These are phyloP conservation scores for Heterobasidion parviporum DNA, from an alignment of 1,284 basidiomycete genomes.

Conservation along the genomic window DNA sequence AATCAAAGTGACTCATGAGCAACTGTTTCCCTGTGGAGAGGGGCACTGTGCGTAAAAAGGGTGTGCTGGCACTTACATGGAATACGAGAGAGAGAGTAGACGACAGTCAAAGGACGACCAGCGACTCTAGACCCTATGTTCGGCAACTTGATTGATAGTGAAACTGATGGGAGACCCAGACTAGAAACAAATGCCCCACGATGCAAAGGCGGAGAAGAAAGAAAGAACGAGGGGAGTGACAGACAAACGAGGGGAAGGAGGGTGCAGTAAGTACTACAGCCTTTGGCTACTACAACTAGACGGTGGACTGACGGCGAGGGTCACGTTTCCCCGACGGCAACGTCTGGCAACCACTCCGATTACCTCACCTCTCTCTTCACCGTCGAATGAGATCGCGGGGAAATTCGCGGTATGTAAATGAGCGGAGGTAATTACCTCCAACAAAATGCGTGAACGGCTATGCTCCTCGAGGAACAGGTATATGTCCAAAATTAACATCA, in stretches of 20 bases:
- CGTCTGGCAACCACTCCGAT: too few species aligned
- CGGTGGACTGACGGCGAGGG: too few species aligned
- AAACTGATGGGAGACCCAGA: neutral
- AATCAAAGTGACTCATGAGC: neutral
- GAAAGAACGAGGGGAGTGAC: neutral
- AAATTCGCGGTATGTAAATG: too few species aligned
- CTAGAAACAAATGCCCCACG: neutral
- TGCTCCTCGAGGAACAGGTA: too few species aligned
- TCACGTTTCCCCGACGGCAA: too few species aligned
- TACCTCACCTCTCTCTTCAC: too few species aligned
- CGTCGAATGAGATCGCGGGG: too few species aligned
- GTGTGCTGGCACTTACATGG: conserved; percentile 7
- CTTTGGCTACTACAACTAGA: too few species aligned
- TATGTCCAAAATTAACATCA: too few species aligned
- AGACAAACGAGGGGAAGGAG: neutral
- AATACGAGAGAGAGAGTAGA: neutral
- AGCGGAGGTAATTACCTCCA: too few species aligned
- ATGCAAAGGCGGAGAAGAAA: neutral
- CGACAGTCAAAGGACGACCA: conserved; percentile 7
- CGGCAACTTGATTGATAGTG: neutral
- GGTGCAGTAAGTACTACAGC: neutral
- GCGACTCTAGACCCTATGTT: conserved; percentile 2
- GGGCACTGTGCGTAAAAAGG: neutral
- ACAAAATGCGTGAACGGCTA: too few species aligned
- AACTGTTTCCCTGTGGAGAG: too few species aligned